Conservation (phyloP, 768 basidiomycete species). For the Amanita inopinata region DNA sequence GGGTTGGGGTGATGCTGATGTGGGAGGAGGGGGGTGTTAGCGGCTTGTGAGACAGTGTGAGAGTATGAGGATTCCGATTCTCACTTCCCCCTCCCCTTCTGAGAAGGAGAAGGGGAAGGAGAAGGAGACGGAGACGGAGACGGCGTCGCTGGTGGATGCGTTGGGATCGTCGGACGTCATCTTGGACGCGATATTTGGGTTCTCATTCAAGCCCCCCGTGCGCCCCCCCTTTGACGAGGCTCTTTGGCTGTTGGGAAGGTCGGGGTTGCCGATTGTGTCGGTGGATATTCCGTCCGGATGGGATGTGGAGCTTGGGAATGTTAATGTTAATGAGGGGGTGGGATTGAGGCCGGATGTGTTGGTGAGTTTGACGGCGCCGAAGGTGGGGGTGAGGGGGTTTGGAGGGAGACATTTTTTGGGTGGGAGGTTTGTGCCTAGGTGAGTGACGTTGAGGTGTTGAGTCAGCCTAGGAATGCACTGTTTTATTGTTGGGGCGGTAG, state of each 20-base stretch:
- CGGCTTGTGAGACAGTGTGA: conserved; percentile 78
- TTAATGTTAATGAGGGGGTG: conserved; percentile 32
- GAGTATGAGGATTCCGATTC: conserved; percentile 77
- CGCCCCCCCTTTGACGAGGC: conserved; percentile 80
- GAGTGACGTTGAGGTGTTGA: conserved; percentile 18
- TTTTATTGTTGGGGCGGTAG: conserved; percentile 29
- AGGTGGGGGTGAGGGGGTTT: conserved; percentile 73
- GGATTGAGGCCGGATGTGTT: conserved; percentile 72
- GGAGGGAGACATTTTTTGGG: conserved; percentile 86
- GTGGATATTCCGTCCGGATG: conserved; percentile 97
- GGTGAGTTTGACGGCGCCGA: conserved; percentile 90
- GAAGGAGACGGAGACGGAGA: no score
- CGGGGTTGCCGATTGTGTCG: conserved; percentile 75
- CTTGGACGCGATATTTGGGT: conserved; percentile 95
- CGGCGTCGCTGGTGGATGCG: conserved; percentile 34
- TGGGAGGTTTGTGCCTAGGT: conserved; percentile 89
- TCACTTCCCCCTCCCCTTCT: conserved; percentile 30
- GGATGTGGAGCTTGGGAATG: conserved; percentile 80
- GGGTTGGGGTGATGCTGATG: neutral
- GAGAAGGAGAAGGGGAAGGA: no score
- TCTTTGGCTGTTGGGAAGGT: conserved; percentile 53
- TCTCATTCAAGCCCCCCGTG: conserved; percentile 90
- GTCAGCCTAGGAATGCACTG: neutral
- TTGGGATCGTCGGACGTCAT: conserved; percentile 66
- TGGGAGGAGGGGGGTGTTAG: no score